phyloP scores from a whole-genome alignment of 2,329 filamentous ascomycete species.

The Colletotrichum costaricense region DNA sequence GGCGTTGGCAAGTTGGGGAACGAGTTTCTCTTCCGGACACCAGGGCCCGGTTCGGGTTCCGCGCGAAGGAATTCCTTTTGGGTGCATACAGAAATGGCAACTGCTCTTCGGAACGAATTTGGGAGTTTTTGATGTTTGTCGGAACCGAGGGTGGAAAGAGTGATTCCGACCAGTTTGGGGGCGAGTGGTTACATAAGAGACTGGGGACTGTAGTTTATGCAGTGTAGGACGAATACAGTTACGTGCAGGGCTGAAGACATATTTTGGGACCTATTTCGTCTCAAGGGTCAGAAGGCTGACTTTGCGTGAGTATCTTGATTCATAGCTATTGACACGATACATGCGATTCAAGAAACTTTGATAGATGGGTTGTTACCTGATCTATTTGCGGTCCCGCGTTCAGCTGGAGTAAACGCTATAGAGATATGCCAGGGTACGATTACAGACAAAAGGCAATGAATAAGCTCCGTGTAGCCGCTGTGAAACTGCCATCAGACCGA shows the following conservation, averaged over 20 bases:
- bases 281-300: neutral
- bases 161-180: neutral
- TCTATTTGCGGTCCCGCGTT: neutral
- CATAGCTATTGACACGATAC: neutral
- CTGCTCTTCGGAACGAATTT: neutral
- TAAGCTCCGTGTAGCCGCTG: conserved; percentile 32
- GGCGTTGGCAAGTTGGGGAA: neutral
- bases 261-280: neutral
- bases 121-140: neutral
- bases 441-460: neutral
- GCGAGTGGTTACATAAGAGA: neutral
- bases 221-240: neutral
- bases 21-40: neutral
- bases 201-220: neutral
- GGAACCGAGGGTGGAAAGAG: neutral
- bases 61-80: neutral
- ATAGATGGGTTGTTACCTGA: neutral
- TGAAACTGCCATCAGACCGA: conserved; percentile 37
- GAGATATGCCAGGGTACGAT: neutral
- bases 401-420: neutral
- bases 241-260: neutral
- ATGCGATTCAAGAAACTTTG: conserved; percentile 4
- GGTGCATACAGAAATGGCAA: neutral
- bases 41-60: neutral
- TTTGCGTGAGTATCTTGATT: neutral